A percentile compares a stretch with the other conserved stretches of the same genome.
phyloP scores from a whole-genome alignment of 768 basidiomycete species.

The Zangia roseola region DNA sequence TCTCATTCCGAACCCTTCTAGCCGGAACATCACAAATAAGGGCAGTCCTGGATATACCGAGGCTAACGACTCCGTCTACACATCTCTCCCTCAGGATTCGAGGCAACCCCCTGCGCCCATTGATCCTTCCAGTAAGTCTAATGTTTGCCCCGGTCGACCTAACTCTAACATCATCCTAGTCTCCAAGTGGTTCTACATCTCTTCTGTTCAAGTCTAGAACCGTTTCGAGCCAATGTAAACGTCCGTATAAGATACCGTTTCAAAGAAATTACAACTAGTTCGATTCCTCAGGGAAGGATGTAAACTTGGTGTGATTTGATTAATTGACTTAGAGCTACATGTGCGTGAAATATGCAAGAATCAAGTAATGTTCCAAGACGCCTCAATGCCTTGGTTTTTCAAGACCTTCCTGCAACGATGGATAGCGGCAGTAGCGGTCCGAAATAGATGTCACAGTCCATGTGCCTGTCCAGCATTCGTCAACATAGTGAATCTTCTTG shows the following conservation, averaged over 20 bases:
- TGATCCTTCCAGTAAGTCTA: slow-evolving; percentile 78
- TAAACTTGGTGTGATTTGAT: slow-evolving; percentile 3
- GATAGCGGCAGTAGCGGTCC: slow-evolving; percentile 89
- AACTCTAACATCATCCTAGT: slow-evolving; percentile 43
- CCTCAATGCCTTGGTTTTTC: slow-evolving; percentile 35
- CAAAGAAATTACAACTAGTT: slow-evolving; percentile 3
- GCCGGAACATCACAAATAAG: slow-evolving; percentile 76
- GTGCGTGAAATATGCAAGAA: slow-evolving; percentile 22
- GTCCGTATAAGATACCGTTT: slow-evolving; percentile 1
- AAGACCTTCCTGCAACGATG: slow-evolving; percentile 55
- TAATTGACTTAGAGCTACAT: slow-evolving; percentile 23
- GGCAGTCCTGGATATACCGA: slow-evolving; percentile 67
- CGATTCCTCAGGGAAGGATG: not conserved
- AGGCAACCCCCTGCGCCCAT: slow-evolving; percentile 84
- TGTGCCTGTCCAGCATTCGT: slow-evolving; percentile 53
- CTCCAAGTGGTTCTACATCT: slow-evolving; percentile 94
- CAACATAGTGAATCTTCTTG: not conserved
- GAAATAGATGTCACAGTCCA: slow-evolving; percentile 93
- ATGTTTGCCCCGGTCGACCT: not conserved
- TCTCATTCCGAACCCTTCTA: slow-evolving; percentile 31
- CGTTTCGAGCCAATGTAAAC: not conserved
- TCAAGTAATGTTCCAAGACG: slow-evolving; percentile 10
- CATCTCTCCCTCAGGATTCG: slow-evolving; percentile 70
- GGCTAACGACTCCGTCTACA: slow-evolving; percentile 62
- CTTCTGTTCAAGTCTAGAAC: slow-evolving; percentile 73